These are phyloP conservation scores for Basidiobolus meristosporus DNA, from an alignment of 371 early-diverging fungal genomes.

Conservation along the genomic window DNA sequence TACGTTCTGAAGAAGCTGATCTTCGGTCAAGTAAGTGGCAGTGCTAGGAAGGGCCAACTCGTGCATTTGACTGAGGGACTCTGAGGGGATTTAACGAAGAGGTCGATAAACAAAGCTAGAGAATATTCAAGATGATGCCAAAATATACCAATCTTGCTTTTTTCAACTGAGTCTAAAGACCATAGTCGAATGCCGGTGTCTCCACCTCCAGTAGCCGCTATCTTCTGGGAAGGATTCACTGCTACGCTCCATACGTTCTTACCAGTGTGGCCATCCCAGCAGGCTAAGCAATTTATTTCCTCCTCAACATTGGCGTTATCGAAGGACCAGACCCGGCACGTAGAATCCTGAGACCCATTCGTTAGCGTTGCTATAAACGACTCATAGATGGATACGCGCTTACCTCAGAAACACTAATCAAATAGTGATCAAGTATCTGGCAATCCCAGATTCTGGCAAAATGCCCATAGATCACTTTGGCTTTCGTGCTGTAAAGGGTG, in stretches of 20 bases:
- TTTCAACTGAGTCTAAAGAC: slow-evolving; percentile 26
- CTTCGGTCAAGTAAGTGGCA: background rate
- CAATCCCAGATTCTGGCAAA: slow-evolving; percentile 70
- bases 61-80: background rate
- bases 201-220: slow-evolving; percentile 59
- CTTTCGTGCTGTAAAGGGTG: slow-evolving; percentile 9
- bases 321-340: slow-evolving; percentile 64
- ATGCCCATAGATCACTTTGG: slow-evolving; percentile 51
- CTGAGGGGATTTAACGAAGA: background rate
- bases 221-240: slow-evolving; percentile 18
- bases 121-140: no score
- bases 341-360: slow-evolving; percentile 31
- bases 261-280: slow-evolving; percentile 61
- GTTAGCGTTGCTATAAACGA: background rate
- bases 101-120: no score
- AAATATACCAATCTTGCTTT: slow-evolving; percentile 39
- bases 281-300: slow-evolving; percentile 32
- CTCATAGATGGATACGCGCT: background rate
- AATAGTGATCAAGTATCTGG: slow-evolving; percentile 26
- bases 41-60: background rate
- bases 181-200: slow-evolving; percentile 63
- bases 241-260: slow-evolving; percentile 74
- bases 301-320: slow-evolving; percentile 11
- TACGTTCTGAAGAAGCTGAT: background rate
- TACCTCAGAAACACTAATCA: slow-evolving; percentile 43